Evolutionary conservation across 2,329 filamentous ascomycete species (phyloP), one percentile per base, ranked within the genome.

Genomic region (Paecilomyces fulvus): DNA sequence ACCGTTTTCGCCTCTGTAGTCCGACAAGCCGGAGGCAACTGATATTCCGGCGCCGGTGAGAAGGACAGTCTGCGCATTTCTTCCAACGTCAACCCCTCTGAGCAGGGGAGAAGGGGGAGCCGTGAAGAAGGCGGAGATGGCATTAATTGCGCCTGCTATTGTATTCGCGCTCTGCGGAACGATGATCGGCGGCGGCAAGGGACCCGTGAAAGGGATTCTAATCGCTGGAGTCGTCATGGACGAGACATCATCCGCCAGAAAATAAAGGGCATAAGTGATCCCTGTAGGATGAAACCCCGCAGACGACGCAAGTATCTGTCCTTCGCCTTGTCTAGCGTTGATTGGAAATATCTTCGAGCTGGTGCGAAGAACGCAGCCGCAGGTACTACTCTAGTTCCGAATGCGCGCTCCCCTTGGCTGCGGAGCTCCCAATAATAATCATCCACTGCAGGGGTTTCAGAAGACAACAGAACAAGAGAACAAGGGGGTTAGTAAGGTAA

Each of bases 31-130:
- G 10, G 90, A 96, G 3, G 92, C 89, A 8, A 97, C 92, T 1
- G 90, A 96, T 53, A 99, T 88, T 2, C 94, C 94, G 2, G 94
- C 94, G 10, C 94, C 94, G 0, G 92, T 86, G 46, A 89, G 76
- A 14, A 89, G 73, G 28, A 88, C 78, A 0, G 85, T 85, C 60
- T 86, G 75, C 79, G 78, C 64, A 79, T 75, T 63, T 49, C 75
- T 69, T 53, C 76, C 73, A 30, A 73, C 70, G 57, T 72, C 67
- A 55, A 67, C 64, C 30, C 76, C 66, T 20, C 77, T 76, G 17
- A 83, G 74, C 50, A 77, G 74, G 6, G 69, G 67, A 10, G 82
- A 77, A 14, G 83, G 74, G 17, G 82, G 79, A 5, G 86, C 77
- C 53, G 81, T 80, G 60, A 99, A 80, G 76, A 99, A 97, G 56